phyloP scores from a whole-genome alignment of 2,329 filamentous ascomycete genomes.

The Tolypocladium amazonense region DNA sequence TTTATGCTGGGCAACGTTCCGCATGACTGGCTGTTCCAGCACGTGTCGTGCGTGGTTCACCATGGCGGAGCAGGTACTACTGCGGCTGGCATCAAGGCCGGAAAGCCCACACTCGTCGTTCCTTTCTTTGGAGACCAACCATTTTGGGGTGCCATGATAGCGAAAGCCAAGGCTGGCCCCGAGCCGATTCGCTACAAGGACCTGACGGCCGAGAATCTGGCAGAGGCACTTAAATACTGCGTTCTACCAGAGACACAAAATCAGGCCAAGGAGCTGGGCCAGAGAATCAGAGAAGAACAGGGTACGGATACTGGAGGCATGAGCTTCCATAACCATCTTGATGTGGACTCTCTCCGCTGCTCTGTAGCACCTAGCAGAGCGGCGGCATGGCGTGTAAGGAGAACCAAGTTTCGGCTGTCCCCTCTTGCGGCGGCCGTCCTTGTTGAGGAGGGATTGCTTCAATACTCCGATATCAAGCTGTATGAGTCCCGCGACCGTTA shows the following conservation, averaged over 20 bases:
- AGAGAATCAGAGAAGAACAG: conserved; percentile 55
- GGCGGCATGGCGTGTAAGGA: conserved; percentile 66
- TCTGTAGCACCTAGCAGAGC: conserved; percentile 54
- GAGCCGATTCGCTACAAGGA: conserved; percentile 58
- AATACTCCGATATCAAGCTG: conserved; percentile 64
- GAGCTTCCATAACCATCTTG: conserved; percentile 61
- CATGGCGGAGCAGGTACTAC: conserved; percentile 85
- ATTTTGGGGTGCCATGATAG: conserved; percentile 73
- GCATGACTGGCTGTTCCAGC: conserved; percentile 82
- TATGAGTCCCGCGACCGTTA: conserved; percentile 26
- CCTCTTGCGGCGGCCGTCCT: conserved; percentile 62
- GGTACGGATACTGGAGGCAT: conserved; percentile 53
- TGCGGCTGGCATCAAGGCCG: conserved; percentile 71
- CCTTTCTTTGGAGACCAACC: conserved; percentile 83
- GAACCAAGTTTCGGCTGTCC: conserved; percentile 57
- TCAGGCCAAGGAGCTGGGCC: conserved; percentile 46
- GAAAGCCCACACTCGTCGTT: conserved; percentile 71
- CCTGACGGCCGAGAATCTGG: conserved; percentile 55
- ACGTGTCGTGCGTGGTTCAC: conserved; percentile 73
- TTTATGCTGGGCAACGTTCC: conserved; percentile 80
- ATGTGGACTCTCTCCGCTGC: conserved; percentile 58
- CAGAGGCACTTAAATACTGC: conserved; percentile 51
- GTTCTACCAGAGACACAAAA: conserved; percentile 48
- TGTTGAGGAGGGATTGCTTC: conserved; percentile 51
- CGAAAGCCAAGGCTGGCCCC: conserved; percentile 61